These are phyloP conservation scores for Phyllosticta paracitricarpa DNA, from an alignment of 2,329 filamentous ascomycete genomes.

Conservation along the genomic window DNA sequence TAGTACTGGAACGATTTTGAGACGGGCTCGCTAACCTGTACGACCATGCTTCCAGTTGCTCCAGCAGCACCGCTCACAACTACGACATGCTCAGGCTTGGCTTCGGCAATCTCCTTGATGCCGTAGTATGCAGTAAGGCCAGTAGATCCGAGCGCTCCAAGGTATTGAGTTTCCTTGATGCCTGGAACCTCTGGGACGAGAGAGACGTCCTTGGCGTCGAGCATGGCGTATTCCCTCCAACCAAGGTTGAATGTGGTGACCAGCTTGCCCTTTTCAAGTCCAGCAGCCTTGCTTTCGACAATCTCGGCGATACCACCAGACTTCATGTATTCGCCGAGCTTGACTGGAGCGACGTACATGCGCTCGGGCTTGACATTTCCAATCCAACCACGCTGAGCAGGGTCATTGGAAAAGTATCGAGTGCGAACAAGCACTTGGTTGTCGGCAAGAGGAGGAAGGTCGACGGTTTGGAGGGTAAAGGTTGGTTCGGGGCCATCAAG, in stretches of 20 bases:
- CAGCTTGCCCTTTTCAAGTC: conserved; percentile 47
- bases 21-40: conserved; percentile 47
- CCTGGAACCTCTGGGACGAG: not conserved
- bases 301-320: conserved; percentile 52
- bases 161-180: conserved; percentile 2
- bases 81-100: conserved; percentile 61
- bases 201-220: conserved; percentile 21
- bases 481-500: conserved; percentile 29
- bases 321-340: conserved; percentile 60
- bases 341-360: conserved; percentile 59
- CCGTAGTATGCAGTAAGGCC: conserved; percentile 71
- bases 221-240: conserved; percentile 58
- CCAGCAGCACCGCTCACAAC: conserved; percentile 71
- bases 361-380: conserved; percentile 18
- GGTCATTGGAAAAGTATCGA: conserved; percentile 43
- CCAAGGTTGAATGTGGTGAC: conserved; percentile 45
- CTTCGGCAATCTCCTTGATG: conserved; percentile 56
- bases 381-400: conserved; percentile 35
- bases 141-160: conserved; percentile 48
- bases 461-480: conserved; percentile 29
- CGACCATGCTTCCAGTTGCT: conserved; percentile 65
- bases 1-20: not conserved
- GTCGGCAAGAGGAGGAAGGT: conserved; percentile 26
- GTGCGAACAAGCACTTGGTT: conserved; percentile 39
- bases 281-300: conserved; percentile 47